phyloP scores from a whole-genome alignment of 352 stramenopile species.

The Phytophthora ramorum region DNA sequence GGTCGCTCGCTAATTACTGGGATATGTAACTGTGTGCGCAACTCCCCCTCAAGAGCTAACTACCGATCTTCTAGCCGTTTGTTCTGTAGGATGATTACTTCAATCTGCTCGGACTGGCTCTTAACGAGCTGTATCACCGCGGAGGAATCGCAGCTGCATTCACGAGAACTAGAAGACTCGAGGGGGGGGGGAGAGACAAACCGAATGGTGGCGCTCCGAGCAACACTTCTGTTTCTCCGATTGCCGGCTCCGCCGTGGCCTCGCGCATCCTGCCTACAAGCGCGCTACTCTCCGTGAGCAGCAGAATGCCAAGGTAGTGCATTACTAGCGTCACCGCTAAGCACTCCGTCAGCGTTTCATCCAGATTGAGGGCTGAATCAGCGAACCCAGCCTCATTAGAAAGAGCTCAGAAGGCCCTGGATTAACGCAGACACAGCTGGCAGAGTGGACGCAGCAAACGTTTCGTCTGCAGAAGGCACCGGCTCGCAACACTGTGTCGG shows the following conservation, averaged over 20 bases:
- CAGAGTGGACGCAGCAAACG: background rate
- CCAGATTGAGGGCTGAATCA: too few relatives aligned
- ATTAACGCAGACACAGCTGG: conserved; percentile 8
- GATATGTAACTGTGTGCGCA: background rate
- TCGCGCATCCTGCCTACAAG: too few relatives aligned
- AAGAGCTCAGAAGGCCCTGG: background rate
- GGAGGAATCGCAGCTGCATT: too few relatives aligned
- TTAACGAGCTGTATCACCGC: conserved; percentile 11
- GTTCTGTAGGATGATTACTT: conserved; percentile 20
- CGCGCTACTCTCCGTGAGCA: too few relatives aligned
- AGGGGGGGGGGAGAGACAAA: too few relatives aligned
- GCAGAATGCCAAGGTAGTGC: too few relatives aligned
- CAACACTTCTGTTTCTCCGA: too few relatives aligned
- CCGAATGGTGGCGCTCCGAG: too few relatives aligned
- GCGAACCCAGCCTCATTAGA: background rate
- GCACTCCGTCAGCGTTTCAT: too few relatives aligned
- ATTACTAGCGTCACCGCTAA: too few relatives aligned
- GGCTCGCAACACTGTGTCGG: conserved; percentile 1
- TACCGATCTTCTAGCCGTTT: conserved; percentile 16
- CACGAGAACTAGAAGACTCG: too few relatives aligned
- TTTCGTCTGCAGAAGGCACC: background rate
- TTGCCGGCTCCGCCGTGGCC: too few relatives aligned
- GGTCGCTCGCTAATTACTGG: background rate
- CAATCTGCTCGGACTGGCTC: conserved; percentile 11
- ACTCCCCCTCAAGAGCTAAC: conserved; percentile 9